Evolutionary conservation across 345 rosid genomes (phyloP), one percentile per base, ranked within the genome.

Genomic region (Brassica nigra): DNA sequence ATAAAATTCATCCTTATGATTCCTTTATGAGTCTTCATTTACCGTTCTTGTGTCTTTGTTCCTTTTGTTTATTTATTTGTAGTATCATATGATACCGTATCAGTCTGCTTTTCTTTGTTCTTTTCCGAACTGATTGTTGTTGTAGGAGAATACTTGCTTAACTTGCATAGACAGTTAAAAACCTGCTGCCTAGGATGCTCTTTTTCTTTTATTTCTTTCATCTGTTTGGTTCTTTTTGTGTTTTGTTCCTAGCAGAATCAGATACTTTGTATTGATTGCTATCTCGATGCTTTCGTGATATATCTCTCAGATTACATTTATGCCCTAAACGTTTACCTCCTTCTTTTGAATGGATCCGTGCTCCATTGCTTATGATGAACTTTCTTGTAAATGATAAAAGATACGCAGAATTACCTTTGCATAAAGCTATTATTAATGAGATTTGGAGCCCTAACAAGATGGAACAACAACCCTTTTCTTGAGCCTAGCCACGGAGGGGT

Each of bases 1-100:
- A 42, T 64, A 63, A 75, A 78, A 89, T 86, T 82, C 47, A 74
- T 68, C 78, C 29, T 49, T 59, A 74, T 52, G 18, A 49, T 52
- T 66, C 61, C 42, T 67, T 5, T 15, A 37, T 42, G 71, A 62
- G 61, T 59, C 49, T 67, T 67, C n/a, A 44, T 68, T 37, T 61
- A 49, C 55, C 10, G 30, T 62, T 44, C 28, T 18, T 55, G 61
- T 55, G 15, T 74, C 33, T 30, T 72, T 78, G 29, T 8, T 72
- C 30, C 37, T 37, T 63, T 31, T 47, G 11, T 54, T 36, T 15
- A 28, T 3, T 6, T 16, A 11, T 77, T 14, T 69, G 3, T 61
- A 5, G 47, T 70, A 29, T 30, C 74, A 20, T 47, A 27, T 49
- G 27, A 29, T 29, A 71, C 76, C 57, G 5, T 49, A 14, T 12